These are phyloP conservation scores for Xylariaceae sp. DNA, from an alignment of 2,329 filamentous ascomycete genomes.

Conservation along the genomic window DNA sequence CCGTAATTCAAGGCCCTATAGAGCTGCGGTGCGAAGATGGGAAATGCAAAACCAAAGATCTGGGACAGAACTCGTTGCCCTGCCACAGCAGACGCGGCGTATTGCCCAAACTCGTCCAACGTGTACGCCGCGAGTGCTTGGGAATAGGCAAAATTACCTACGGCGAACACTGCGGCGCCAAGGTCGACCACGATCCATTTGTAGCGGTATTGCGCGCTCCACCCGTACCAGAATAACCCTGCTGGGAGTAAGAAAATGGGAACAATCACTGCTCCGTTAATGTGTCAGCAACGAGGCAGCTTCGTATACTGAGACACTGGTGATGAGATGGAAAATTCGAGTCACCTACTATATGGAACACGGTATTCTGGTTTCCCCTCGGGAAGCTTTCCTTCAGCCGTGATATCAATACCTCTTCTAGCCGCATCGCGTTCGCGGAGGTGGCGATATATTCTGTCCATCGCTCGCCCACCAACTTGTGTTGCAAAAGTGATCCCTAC, in stretches of 20 bases:
- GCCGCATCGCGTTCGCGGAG: conserved; percentile 11
- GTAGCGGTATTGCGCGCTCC: conserved; percentile 47
- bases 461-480: conserved; percentile 33
- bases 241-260: conserved; percentile 47
- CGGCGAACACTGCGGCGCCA: conserved; percentile 50
- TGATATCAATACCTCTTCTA: conserved; percentile 2
- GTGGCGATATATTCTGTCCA: conserved; percentile 34
- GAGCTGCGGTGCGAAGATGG: conserved; percentile 47
- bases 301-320: not conserved
- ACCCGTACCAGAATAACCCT: conserved; percentile 54
- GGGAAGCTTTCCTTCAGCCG: conserved; percentile 1
- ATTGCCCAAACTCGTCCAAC: conserved; percentile 44
- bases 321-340: not conserved
- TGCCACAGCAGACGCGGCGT: conserved; percentile 40
- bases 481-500: conserved; percentile 38
- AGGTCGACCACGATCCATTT: conserved; percentile 59
- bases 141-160: conserved; percentile 50
- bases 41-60: conserved; percentile 51
- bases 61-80: conserved; percentile 51
- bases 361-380: conserved; percentile 42
- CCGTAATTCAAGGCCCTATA: conserved; percentile 37
- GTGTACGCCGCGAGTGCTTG: conserved; percentile 53
- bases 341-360: conserved; percentile 32
- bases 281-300: not conserved
- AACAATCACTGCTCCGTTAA: conserved; percentile 5